phyloP scores from a whole-genome alignment of 345 rosid species.

The Adansonia digitata region DNA sequence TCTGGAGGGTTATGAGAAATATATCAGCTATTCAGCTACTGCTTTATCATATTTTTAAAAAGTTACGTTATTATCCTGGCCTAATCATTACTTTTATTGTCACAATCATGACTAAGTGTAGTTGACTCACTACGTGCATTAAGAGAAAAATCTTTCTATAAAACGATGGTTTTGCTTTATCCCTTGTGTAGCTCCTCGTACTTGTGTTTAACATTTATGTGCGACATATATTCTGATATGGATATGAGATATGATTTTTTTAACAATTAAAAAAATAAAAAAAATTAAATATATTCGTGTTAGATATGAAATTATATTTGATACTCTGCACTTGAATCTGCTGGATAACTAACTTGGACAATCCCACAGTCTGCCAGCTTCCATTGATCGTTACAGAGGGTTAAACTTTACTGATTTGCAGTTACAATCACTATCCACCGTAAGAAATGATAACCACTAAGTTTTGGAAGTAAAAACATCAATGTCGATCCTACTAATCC shows the following conservation, averaged over 20 bases:
- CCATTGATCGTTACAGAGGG: neutral
- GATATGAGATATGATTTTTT: too few species aligned
- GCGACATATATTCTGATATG: too few species aligned
- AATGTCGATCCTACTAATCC: neutral
- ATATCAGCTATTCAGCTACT: neutral
- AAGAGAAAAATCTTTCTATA: too few species aligned
- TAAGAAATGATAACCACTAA: neutral
- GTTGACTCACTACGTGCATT: neutral
- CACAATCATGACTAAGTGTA: neutral
- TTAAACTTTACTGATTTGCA: neutral
- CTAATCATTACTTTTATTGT: neutral
- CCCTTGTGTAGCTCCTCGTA: too few species aligned
- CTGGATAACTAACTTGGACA: too few species aligned
- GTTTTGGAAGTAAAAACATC: neutral
- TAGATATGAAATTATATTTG: too few species aligned
- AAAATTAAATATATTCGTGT: too few species aligned
- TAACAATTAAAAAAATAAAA: too few species aligned
- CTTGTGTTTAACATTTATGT: too few species aligned
- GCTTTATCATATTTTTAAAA: neutral
- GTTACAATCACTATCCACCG: neutral
- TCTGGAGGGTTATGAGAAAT: neutral
- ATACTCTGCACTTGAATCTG: too few species aligned
- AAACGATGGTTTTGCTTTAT: neutral
- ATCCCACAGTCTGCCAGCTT: neutral
- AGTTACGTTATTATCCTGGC: neutral